Base-by-base conservation (phyloP, 1,139 yeast species). In the Diutina rugosa region DNA sequence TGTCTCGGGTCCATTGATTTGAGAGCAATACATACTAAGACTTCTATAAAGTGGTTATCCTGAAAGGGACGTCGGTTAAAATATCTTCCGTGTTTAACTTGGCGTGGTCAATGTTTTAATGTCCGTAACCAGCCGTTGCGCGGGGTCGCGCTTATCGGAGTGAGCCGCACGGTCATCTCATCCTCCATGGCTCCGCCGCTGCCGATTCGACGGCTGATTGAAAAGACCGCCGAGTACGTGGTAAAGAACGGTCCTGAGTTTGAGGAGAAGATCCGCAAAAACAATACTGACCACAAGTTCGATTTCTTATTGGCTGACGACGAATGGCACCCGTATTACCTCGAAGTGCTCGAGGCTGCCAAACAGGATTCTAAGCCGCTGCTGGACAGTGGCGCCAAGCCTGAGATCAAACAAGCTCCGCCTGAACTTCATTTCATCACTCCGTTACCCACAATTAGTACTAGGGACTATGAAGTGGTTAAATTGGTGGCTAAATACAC, bases 181-280 rank as follows among this genome's bases (percentile, higher is more conserved):
- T 44, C 46, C 46, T 44, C 46, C 46, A 77, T 28, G 16, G 64
- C 80, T 10, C 71, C 69, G 14, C 67, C 81, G 3, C 90, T 90
- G 0, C 87, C 89, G 1, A 75, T 74, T 1, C 72, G 79, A 62
- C 75, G 74, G 32, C 76, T 82, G 8, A 84, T 90, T 16, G 85
- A 81, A 57, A 87, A 86, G 64, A 88, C 96, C 0, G 88, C 86
- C 1, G 80, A 73, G 3, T 89, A 85, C 64, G 89, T 90, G 10
- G 64, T 72, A 41, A 77, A 87, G 61, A 87, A 88, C 65, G 97
- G 96, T 0, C 66, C 63, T 45, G 69, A 74, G 9, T 87, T 90
- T 68, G 95, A 85, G 63, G 74, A 76, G 6, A 72, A 89, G 58
- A 76, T 90, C 56, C 71, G 72, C 52, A 69, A 69, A 29, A 79